Percentiles rank a stretch among this genome's conserved stretches.
phyloP scores from a whole-genome alignment of 345 rosid species.

The Salix exigua region DNA sequence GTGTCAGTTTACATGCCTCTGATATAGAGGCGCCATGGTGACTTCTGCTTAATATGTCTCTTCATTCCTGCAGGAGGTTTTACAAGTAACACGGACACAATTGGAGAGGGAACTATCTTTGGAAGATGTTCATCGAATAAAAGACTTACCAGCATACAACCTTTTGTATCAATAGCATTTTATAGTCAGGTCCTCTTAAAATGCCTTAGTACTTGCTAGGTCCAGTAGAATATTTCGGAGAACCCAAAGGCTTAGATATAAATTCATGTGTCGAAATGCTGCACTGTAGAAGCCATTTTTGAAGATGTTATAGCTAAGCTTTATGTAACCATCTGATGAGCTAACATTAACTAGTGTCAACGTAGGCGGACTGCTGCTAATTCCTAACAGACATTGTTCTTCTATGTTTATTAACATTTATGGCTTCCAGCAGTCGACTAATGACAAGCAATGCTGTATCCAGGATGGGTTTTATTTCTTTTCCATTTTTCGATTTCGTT shows the following conservation, averaged over 20 bases:
- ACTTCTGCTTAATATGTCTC: neutral
- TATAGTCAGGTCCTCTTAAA: neutral
- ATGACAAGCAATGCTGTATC: too few relatives aligned
- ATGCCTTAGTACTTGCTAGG: neutral
- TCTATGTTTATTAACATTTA: too few relatives aligned
- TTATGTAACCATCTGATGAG: neutral
- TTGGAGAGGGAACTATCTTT: conserved; percentile 79
- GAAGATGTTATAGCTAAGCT: neutral
- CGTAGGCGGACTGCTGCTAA: neutral
- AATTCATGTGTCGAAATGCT: neutral
- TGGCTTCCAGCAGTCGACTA: too few relatives aligned
- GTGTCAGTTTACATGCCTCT: neutral
- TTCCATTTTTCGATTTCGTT: too few relatives aligned
- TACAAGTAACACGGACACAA: conserved; percentile 72
- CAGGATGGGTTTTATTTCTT: too few relatives aligned
- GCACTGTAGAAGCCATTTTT: neutral
- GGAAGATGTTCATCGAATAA: conserved; percentile 70
- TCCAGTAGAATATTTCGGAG: too few relatives aligned
- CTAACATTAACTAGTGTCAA: neutral
- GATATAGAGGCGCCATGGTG: neutral
- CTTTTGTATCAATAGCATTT: conserved; percentile 44
- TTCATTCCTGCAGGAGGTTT: conserved; percentile 61
- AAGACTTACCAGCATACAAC: conserved; percentile 84
- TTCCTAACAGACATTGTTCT: neutral
- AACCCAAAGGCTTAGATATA: neutral